A percentile compares a stretch with the other conserved stretches of the same genome.
Evolutionary conservation across 176 grass and related monocot species (phyloP).

Genomic region (Musa troglodytarum): DNA sequence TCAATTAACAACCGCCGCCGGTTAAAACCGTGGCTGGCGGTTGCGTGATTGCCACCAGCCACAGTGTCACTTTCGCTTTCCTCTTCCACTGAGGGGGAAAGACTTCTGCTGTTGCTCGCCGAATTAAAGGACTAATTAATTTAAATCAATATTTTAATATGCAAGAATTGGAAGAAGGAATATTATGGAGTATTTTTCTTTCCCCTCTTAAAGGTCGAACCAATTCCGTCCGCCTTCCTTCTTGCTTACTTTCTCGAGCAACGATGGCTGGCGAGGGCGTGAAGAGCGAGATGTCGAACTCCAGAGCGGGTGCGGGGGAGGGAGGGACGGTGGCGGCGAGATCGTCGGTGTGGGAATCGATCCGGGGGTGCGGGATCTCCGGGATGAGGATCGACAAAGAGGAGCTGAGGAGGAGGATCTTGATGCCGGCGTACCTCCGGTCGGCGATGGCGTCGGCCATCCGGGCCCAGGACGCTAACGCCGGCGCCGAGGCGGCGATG

Average conservation of each 20-base stretch:
- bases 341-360: constrained; percentile 83
- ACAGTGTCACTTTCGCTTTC: neutral
- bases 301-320: constrained; percentile 8
- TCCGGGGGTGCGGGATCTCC: constrained; percentile 60
- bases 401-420: constrained; percentile 51
- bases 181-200: too few relatives aligned
- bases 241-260: too few relatives aligned
- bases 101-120: too few relatives aligned
- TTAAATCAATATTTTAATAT: too few relatives aligned
- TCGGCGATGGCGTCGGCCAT: constrained; percentile 44
- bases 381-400: constrained; percentile 63
- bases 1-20: neutral
- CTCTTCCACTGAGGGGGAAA: neutral
- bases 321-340: constrained; percentile 35
- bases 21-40: neutral
- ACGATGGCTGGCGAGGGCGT: too few relatives aligned
- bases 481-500: constrained; percentile 21
- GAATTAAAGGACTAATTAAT: too few relatives aligned
- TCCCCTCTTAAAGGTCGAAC: too few relatives aligned
- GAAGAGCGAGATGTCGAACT: constrained; percentile 33
- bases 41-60: neutral
- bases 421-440: constrained; percentile 71
- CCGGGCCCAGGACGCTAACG: constrained; percentile 31
- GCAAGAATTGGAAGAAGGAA: too few relatives aligned
- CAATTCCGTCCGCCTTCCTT: too few relatives aligned